Percentiles rank a stretch among this genome's conserved stretches.
Conservation (phyloP, 768 basidiomycete genomes). For the Podaxis sp. region DNA sequence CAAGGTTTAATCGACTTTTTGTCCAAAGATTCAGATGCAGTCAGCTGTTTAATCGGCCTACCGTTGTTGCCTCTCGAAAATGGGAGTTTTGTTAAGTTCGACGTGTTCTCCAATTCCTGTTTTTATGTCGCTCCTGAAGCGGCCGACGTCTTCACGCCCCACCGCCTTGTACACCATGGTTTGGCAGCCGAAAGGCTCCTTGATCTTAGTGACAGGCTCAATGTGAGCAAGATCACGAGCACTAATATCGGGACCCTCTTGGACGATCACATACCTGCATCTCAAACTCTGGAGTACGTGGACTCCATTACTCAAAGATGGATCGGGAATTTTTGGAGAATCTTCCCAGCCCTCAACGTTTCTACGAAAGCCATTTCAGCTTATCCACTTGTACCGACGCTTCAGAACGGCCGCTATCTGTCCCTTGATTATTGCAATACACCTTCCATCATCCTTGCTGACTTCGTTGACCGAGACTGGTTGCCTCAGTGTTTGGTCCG, state of each 20-base stretch:
- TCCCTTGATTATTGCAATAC: conserved; percentile 32
- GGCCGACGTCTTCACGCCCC: conserved; percentile 23
- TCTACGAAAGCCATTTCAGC: conserved; percentile 18
- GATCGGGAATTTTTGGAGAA: conserved; percentile 35
- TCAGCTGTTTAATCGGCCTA: conserved; percentile 28
- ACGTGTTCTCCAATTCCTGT: conserved; percentile 17
- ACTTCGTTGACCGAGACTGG: conserved; percentile 17
- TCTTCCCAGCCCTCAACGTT: conserved; percentile 15
- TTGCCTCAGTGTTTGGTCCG: conserved; percentile 32
- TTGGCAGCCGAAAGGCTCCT: not conserved
- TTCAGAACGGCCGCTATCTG: conserved; percentile 24
- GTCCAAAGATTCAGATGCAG: conserved; percentile 13
- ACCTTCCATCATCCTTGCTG: conserved; percentile 25
- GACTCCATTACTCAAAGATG: conserved; percentile 17
- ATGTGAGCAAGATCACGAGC: not conserved
- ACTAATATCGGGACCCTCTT: conserved; percentile 6
- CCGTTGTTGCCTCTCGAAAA: conserved; percentile 37
- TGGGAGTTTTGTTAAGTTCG: conserved; percentile 28
- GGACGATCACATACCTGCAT: not conserved
- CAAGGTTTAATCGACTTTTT: conserved; percentile 30
- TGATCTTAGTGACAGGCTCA: not conserved
- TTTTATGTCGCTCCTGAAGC: conserved; percentile 28
- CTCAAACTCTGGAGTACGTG: not conserved
- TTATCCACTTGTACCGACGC: conserved; percentile 37
- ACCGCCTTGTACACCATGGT: conserved; percentile 12